A percentile compares a stretch with the other conserved stretches of the same genome.
These are phyloP conservation scores for Dorcoceras hygrometricum DNA, from an alignment of 257 asterid genomes.

Conservation along the genomic window DNA sequence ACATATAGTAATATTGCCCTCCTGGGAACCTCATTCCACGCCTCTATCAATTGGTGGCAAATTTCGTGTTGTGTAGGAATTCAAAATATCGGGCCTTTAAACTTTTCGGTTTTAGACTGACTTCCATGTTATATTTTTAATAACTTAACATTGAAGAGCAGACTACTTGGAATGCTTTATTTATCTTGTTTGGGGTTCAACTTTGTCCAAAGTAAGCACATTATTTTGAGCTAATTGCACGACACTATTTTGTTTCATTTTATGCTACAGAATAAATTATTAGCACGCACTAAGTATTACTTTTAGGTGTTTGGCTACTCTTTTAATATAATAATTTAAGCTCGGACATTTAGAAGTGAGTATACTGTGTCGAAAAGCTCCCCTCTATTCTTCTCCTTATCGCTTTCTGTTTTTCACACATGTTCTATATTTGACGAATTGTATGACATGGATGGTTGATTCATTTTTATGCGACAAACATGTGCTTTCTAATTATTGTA, in stretches of 20 bases:
- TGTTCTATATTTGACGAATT: background rate
- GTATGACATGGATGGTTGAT: background rate
- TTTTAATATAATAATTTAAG: no score
- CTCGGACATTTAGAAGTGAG: background rate
- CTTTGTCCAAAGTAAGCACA: no score
- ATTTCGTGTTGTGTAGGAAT: background rate
- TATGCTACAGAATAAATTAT: no score
- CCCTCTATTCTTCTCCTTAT: background rate
- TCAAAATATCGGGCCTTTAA: no score
- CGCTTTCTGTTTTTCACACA: no score
- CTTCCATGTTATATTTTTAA: slow-evolving; percentile 1
- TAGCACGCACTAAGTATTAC: no score
- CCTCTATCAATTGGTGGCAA: background rate
- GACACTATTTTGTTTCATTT: background rate
- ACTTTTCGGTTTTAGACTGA: slow-evolving; percentile 11
- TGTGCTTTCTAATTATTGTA: no score
- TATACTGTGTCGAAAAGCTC: background rate
- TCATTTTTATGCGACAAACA: background rate
- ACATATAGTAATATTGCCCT: background rate
- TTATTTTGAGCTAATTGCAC: background rate
- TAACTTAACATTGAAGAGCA: background rate
- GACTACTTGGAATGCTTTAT: slow-evolving; percentile 5
- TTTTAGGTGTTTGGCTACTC: no score
- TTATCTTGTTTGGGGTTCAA: background rate
- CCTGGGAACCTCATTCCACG: background rate